Conservation (phyloP, 139 green algal genomes). For the Zygnema cylindricum region DNA sequence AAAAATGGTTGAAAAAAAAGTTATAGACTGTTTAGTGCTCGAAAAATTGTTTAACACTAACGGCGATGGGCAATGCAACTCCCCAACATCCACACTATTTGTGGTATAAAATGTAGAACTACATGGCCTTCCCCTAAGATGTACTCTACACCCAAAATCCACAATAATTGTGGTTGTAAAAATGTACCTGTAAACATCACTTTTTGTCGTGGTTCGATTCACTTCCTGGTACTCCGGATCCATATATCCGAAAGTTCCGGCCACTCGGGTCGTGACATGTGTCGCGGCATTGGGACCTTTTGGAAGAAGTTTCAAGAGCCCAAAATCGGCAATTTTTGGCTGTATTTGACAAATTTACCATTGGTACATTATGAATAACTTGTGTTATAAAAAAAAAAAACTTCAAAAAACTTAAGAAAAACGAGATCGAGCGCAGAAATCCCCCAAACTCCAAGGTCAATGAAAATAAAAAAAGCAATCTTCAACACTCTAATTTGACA, state of each 20-base stretch:
- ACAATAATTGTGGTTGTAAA: no score
- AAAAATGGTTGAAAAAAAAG: no score
- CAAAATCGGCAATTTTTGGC: constrained; percentile 50
- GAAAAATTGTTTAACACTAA: no score
- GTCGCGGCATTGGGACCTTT: background rate
- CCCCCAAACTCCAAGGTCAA: background rate
- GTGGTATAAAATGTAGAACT: no score
- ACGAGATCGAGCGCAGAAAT: background rate
- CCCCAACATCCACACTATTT: no score
- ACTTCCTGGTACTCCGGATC: constrained; percentile 54
- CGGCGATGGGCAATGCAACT: no score
- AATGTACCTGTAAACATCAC: constrained; percentile 48
- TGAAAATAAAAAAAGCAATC: background rate
- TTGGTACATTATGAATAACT: background rate
- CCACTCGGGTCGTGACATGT: constrained; percentile 50
- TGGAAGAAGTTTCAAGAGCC: constrained; percentile 31
- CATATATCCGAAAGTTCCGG: constrained; percentile 46
- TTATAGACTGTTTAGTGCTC: no score
- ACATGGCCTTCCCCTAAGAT: no score
- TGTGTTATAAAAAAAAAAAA: background rate
- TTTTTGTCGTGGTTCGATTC: constrained; percentile 30
- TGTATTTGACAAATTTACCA: background rate
- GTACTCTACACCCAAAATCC: no score
- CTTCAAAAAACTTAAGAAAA: background rate
- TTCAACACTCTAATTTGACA: background rate